Percentiles rank a stretch among this genome's conserved stretches.
These are phyloP conservation scores for Chrysoporthe deuterocubensis DNA, from an alignment of 2,329 filamentous ascomycete species.

Conservation along the genomic window DNA sequence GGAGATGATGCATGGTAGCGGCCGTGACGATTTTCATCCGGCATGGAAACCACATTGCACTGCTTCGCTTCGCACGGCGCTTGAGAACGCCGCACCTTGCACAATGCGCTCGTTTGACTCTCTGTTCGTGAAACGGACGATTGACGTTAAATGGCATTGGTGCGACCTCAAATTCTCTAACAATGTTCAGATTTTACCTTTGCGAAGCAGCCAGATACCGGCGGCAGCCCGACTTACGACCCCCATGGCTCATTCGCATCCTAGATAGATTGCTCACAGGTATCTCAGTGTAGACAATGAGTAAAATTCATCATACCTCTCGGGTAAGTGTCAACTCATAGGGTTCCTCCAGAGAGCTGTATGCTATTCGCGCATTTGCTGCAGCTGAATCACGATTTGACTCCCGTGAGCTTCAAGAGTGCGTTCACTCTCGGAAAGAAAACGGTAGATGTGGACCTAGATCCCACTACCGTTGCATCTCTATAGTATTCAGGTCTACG, in stretches of 20 bases:
- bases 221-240: neutral
- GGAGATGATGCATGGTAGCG: conserved; percentile 17
- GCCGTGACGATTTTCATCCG: conserved; percentile 18
- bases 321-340: too few species aligned
- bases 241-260: too few species aligned
- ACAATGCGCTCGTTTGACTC: conserved; percentile 10
- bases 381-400: too few species aligned
- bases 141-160: conserved; percentile 10
- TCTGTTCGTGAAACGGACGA: conserved; percentile 12
- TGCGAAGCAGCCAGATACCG: neutral
- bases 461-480: neutral
- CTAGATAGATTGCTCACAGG: too few species aligned
- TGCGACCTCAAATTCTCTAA: conserved; percentile 5
- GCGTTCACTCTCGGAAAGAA: too few species aligned
- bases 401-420: too few species aligned
- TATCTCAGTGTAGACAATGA: too few species aligned
- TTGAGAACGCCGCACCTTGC: conserved; percentile 10
- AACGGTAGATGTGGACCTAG: neutral
- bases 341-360: too few species aligned
- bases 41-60: conserved; percentile 11
- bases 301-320: too few species aligned
- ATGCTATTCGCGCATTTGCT: too few species aligned
- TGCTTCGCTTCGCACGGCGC: conserved; percentile 17
- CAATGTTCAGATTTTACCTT: neutral
- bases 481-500: neutral